A percentile compares a stretch with the other conserved stretches of the same genome.
Conservation (phyloP, 1,284 basidiomycete genomes). For the Vanrija pseudolonga region DNA sequence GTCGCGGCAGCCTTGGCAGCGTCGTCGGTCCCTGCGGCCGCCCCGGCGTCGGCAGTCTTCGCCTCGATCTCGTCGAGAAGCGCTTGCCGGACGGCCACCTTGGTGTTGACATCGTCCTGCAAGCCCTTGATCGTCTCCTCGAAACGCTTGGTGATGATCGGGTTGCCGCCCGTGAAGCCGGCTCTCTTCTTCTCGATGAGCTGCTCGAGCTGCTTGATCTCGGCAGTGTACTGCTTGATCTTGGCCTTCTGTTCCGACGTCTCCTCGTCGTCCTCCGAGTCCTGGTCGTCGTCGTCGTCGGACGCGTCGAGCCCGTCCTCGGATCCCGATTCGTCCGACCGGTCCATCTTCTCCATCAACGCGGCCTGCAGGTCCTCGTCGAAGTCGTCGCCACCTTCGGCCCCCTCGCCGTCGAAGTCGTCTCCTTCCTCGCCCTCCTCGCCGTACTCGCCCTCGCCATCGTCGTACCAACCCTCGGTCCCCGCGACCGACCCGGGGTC, state of each 20-base stretch:
- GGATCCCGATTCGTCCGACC: conserved; percentile 26
- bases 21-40: conserved; percentile 2
- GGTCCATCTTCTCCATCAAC: conserved; percentile 33
- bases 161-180: conserved; percentile 80
- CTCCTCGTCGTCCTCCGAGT: conserved; percentile 67
- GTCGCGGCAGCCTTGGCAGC: conserved; percentile 2
- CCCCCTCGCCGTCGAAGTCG: conserved; percentile 35
- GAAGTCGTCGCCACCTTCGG: conserved; percentile 22
- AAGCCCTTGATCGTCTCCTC: conserved; percentile 87
- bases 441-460: conserved; percentile 35
- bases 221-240: conserved; percentile 76
- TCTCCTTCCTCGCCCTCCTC: conserved; percentile 50
- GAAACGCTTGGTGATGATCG: conserved; percentile 87
- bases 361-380: conserved; percentile 40
- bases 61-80: conserved; percentile 40
- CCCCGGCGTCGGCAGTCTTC: conserved; percentile 10
- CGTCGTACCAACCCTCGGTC: conserved; percentile 31
- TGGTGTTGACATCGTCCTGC: conserved; percentile 78
- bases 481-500: conserved; percentile 37
- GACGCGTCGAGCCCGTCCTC: conserved; percentile 52
- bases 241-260: conserved; percentile 54
- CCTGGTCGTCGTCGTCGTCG: conserved; percentile 65
- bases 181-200: conserved; percentile 82
- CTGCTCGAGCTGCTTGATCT: conserved; percentile 82
- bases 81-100: conserved; percentile 61